phyloP scores from a whole-genome alignment of 257 asterid genomes.

The Solanum virginianum region DNA sequence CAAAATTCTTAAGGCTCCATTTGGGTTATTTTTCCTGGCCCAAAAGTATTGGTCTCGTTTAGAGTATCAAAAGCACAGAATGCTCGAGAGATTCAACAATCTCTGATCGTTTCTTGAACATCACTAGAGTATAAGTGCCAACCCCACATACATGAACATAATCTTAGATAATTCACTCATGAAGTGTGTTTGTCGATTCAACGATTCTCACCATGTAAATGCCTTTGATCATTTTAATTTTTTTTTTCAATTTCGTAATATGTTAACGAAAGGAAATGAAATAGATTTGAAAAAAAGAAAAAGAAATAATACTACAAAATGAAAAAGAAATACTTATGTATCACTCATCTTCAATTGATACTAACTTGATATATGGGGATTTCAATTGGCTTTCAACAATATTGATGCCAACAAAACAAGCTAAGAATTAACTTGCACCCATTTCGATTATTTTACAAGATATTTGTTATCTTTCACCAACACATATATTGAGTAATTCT shows the following conservation, averaged over 20 bases:
- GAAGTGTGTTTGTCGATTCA: background rate
- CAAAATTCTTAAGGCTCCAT: background rate
- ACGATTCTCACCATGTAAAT: background rate
- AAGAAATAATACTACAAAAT: too few species aligned
- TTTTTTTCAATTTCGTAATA: too few species aligned
- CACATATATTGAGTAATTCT: background rate
- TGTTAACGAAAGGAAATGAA: background rate
- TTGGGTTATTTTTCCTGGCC: background rate
- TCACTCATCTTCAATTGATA: background rate
- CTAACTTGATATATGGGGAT: background rate
- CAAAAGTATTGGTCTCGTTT: background rate
- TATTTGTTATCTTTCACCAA: too few species aligned
- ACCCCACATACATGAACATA: constrained; percentile 34
- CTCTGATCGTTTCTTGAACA: constrained; percentile 50
- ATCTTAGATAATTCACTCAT: background rate
- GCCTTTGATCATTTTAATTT: too few species aligned
- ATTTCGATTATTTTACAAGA: too few species aligned
- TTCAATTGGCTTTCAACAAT: too few species aligned
- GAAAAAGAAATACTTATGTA: background rate
- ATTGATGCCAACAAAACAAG: too few species aligned
- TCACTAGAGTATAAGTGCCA: constrained; percentile 35
- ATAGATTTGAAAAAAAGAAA: background rate
- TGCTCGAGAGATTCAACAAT: constrained; percentile 29
- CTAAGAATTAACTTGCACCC: too few species aligned
- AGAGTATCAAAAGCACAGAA: constrained; percentile 13